Conservation (phyloP, 257 asterid genomes). For the Solanum lignicaule region DNA sequence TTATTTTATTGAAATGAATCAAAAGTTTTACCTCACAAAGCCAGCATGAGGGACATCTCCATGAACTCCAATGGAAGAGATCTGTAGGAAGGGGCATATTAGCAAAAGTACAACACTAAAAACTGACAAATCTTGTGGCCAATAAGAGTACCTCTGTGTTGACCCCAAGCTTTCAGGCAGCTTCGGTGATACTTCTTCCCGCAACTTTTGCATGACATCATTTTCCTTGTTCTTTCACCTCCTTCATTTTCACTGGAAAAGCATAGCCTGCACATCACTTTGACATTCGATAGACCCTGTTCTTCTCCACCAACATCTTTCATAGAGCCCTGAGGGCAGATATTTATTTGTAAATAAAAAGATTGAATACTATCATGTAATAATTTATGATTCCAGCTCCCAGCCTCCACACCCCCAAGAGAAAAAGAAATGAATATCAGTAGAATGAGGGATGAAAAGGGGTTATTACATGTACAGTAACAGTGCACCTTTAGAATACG, state of each 20-base stretch:
- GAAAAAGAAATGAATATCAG: not conserved
- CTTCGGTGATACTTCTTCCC: conserved; percentile 81
- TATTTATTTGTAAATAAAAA: not conserved
- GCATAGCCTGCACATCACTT: conserved; percentile 82
- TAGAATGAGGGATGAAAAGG: not conserved
- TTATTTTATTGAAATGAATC: conserved; percentile 5
- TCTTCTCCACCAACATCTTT: conserved; percentile 63
- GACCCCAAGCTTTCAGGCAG: conserved; percentile 87
- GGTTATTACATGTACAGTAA: not conserved
- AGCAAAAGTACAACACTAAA: conserved; percentile 2
- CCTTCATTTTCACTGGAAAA: conserved; percentile 79
- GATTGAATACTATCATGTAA: not conserved
- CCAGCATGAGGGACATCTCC: conserved; percentile 95
- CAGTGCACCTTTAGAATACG: not conserved
- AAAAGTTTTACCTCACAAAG: conserved; percentile 61
- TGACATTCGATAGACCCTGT: conserved; percentile 51
- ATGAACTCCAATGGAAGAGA: conserved; percentile 98
- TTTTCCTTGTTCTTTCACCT: conserved; percentile 77
- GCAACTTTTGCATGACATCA: conserved; percentile 80
- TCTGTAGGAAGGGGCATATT: conserved; percentile 38
- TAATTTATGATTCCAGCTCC: not conserved
- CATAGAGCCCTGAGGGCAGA: conserved; percentile 28
- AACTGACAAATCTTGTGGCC: not conserved
- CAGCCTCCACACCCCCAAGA: not conserved
- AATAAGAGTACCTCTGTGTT: conserved; percentile 56